Evolutionary conservation across 257 asterid genomes (phyloP).

Genomic region (Datura wrightii): DNA sequence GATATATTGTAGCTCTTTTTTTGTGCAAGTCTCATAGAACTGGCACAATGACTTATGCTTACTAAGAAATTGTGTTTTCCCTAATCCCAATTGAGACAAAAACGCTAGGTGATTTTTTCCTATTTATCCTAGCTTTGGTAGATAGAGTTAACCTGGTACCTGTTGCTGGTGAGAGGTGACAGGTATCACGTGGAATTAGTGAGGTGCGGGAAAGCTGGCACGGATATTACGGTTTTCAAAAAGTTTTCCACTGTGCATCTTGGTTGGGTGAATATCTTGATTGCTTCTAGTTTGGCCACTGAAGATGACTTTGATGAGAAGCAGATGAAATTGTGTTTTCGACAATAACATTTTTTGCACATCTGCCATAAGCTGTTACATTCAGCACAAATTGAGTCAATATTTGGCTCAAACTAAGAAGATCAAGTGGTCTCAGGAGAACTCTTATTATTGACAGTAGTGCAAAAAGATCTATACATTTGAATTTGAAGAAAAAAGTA

Average conservation of each 20-base stretch:
- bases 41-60: not conserved
- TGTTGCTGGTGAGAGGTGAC: too few species aligned
- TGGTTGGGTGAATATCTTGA: not conserved
- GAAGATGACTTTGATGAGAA: slow-evolving; percentile 20
- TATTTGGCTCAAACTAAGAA: slow-evolving; percentile 17
- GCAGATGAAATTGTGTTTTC: slow-evolving; percentile 9
- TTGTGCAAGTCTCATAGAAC: slow-evolving; percentile 19
- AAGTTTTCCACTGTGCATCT: not conserved
- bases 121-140: too few species aligned
- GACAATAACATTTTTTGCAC: not conserved
- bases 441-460: not conserved
- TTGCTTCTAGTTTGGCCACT: slow-evolving; percentile 9
- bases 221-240: too few species aligned
- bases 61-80: slow-evolving; percentile 24
- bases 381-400: not conserved
- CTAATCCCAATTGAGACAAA: too few species aligned
- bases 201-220: too few species aligned
- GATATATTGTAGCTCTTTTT: not conserved
- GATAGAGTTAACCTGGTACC: too few species aligned
- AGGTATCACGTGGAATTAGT: too few species aligned
- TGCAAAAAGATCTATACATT: not conserved
- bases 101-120: too few species aligned
- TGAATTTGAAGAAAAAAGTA: slow-evolving; percentile 25
- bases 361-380: slow-evolving; percentile 12
- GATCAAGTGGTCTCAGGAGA: not conserved